These are phyloP conservation scores for Trichoderma asperelloides DNA, from an alignment of 495 filamentous ascomycete genomes.

Conservation along the genomic window DNA sequence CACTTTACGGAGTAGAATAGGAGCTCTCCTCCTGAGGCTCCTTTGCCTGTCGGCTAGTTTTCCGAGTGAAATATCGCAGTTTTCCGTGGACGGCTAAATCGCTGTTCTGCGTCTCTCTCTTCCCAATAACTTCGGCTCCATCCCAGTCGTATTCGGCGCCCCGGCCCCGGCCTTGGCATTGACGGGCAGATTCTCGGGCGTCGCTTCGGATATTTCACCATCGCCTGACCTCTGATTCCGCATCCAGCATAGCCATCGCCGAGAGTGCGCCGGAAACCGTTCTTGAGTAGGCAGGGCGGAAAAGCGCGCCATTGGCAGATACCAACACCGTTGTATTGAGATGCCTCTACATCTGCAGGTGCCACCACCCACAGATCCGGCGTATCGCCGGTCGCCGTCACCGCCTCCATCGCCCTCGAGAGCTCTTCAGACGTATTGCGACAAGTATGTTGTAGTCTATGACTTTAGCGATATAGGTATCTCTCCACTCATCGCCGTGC, in stretches of 20 bases:
- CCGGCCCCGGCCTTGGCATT: background rate
- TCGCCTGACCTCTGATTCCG: background rate
- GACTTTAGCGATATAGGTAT: background rate
- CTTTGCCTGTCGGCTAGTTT: background rate
- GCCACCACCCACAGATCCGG: background rate
- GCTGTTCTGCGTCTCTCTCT: background rate
- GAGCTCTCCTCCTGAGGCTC: background rate
- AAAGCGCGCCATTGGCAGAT: background rate
- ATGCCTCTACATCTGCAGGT: conserved; percentile 1
- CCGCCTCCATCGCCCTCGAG: background rate
- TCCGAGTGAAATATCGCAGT: background rate
- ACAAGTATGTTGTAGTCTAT: conserved; percentile 4
- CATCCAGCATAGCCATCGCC: background rate
- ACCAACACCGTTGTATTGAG: background rate
- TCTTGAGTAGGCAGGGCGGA: background rate
- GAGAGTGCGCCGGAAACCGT: background rate
- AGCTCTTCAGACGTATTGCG: background rate
- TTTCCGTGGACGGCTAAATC: background rate
- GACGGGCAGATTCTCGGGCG: background rate
- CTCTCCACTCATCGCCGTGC: background rate
- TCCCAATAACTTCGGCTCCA: background rate
- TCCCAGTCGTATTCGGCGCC: background rate
- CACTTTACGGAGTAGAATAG: too few species aligned
- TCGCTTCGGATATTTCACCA: background rate
- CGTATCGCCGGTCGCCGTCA: background rate